These are phyloP conservation scores for Eleusine coracana DNA, from an alignment of 176 grass and related monocot genomes.

Conservation along the genomic window DNA sequence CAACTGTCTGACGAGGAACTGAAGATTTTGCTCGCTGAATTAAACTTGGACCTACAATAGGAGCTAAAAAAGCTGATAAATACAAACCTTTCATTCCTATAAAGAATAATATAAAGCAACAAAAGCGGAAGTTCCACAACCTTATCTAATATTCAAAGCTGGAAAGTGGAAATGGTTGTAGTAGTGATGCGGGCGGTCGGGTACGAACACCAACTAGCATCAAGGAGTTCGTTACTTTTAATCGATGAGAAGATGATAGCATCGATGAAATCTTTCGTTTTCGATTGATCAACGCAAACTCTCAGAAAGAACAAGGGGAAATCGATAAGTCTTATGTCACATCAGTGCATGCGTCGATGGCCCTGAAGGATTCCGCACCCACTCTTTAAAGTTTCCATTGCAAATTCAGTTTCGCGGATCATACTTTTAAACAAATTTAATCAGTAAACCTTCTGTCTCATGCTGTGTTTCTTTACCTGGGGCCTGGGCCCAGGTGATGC, in stretches of 20 bases:
- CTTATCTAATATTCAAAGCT: neutral
- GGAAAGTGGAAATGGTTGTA: neutral
- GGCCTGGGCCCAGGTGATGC: neutral
- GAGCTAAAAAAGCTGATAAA: neutral
- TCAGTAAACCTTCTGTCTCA: neutral
- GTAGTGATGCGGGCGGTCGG: neutral
- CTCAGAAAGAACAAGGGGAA: neutral
- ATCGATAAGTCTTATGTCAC: neutral
- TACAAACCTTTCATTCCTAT: neutral
- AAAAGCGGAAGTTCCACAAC: neutral
- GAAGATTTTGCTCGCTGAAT: too few relatives aligned
- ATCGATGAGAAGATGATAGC: neutral
- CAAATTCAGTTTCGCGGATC: neutral
- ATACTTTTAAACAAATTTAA: neutral
- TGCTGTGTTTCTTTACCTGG: neutral
- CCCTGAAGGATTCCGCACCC: neutral
- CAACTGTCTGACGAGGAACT: too few relatives aligned
- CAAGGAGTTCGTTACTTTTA: neutral
- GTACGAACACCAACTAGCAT: neutral
- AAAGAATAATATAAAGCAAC: slow-evolving; percentile 21
- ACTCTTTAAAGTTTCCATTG: neutral
- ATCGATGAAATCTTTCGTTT: neutral
- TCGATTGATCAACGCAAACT: neutral
- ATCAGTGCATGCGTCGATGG: neutral
- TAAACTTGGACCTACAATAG: too few relatives aligned